These are phyloP conservation scores for Tricholoma bakamatsutake DNA, from an alignment of 768 basidiomycete genomes.

Conservation along the genomic window DNA sequence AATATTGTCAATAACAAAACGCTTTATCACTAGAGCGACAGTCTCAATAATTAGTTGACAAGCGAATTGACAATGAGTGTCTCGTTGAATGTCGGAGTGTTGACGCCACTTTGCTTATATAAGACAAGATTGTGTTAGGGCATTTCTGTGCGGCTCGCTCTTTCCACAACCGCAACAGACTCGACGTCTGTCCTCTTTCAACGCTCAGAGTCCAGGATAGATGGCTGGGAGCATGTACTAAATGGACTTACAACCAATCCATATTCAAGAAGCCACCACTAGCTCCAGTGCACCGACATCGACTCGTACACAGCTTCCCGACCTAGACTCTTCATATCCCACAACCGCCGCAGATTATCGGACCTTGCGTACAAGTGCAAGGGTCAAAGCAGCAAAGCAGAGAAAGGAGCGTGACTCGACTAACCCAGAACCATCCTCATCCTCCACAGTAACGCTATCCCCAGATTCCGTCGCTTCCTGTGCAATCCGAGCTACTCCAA, in stretches of 20 bases:
- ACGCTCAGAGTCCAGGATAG: conserved; percentile 47
- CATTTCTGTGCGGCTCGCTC: conserved; percentile 25
- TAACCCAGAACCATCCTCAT: conserved; percentile 25
- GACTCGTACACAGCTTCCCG: conserved; percentile 34
- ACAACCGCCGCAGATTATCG: conserved; percentile 44
- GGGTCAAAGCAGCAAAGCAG: conserved; percentile 70
- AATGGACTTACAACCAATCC: conserved; percentile 83
- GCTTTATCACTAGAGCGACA: not conserved
- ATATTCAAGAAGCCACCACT: conserved; percentile 67
- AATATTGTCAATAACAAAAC: conserved; percentile 8
- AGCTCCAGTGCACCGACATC: conserved; percentile 51
- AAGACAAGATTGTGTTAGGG: conserved; percentile 33
- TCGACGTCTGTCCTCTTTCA: conserved; percentile 28
- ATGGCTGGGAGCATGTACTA: conserved; percentile 87
- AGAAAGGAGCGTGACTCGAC: conserved; percentile 50
- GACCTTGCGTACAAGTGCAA: conserved; percentile 66
- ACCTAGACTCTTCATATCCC: conserved; percentile 32
- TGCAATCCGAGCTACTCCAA: conserved; percentile 39
- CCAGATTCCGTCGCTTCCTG: conserved; percentile 31
- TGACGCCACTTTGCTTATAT: conserved; percentile 42
- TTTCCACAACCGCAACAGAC: conserved; percentile 25
- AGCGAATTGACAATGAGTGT: not conserved
- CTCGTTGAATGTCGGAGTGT: no score
- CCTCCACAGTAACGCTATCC: conserved; percentile 26
- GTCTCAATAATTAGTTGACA: not conserved